Percentiles rank a stretch among this genome's conserved stretches.
These are phyloP conservation scores for Alternaria angustiovoidea DNA, from an alignment of 2,329 filamentous ascomycete species.

Conservation along the genomic window DNA sequence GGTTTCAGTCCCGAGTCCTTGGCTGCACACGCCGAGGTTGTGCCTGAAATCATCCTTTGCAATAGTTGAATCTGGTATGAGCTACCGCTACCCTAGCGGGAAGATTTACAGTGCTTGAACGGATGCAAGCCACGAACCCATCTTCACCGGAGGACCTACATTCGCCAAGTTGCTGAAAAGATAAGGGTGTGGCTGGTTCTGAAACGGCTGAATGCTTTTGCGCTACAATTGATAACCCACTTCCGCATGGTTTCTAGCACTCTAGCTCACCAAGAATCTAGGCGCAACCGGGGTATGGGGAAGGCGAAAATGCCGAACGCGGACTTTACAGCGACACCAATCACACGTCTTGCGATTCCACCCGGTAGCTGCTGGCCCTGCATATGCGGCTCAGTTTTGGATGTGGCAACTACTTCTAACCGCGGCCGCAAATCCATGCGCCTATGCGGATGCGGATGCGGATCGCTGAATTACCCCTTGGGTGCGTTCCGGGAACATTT, in stretches of 20 bases:
- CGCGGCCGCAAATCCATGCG: constrained; percentile 13
- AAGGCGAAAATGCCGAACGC: neutral
- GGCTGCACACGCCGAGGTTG: neutral
- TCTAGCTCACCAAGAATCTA: neutral
- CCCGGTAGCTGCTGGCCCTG: constrained; percentile 11
- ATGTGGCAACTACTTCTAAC: constrained; percentile 9
- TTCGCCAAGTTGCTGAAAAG: neutral
- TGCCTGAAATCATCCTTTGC: constrained; percentile 1
- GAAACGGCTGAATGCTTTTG: neutral
- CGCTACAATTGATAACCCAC: neutral
- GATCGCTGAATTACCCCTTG: neutral
- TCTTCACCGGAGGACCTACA: constrained; percentile 12
- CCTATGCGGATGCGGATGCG: constrained; percentile 2
- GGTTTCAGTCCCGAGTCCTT: neutral
- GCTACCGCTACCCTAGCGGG: neutral
- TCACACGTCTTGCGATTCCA: constrained; percentile 8
- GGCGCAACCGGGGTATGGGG: constrained; percentile 1
- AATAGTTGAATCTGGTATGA: neutral
- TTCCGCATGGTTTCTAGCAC: neutral
- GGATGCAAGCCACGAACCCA: constrained; percentile 5
- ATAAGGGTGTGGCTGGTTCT: constrained; percentile 1
- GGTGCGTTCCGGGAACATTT: constrained; percentile 8
- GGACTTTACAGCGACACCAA: constrained; percentile 6
- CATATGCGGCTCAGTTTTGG: constrained; percentile 3
- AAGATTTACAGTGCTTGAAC: neutral